phyloP scores from a whole-genome alignment of 2,329 filamentous ascomycete genomes.

The Fusarium compactum region DNA sequence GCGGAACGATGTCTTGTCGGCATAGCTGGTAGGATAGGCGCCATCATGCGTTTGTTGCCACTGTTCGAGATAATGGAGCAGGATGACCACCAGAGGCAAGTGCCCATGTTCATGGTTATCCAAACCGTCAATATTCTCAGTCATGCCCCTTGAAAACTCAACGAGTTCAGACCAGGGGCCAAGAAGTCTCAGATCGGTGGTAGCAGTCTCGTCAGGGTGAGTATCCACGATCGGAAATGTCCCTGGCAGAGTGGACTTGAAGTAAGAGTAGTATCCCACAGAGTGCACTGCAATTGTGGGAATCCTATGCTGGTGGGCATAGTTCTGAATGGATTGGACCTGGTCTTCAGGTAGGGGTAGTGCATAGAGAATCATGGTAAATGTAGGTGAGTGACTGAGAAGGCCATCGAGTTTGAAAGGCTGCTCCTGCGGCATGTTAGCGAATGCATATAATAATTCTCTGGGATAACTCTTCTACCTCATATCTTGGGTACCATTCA shows the following conservation, averaged over 20 bases:
- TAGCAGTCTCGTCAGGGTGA: constrained; percentile 88
- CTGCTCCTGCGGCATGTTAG: constrained; percentile 43
- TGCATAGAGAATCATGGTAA: constrained; percentile 68
- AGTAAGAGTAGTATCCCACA: constrained; percentile 91
- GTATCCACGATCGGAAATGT: constrained; percentile 95
- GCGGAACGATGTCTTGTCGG: constrained; percentile 88
- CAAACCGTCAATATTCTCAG: constrained; percentile 75
- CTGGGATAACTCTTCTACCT: constrained; percentile 39
- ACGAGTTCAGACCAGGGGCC: constrained; percentile 87
- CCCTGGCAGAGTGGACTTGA: constrained; percentile 81
- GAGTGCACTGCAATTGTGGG: constrained; percentile 88
- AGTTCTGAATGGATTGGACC: constrained; percentile 60
- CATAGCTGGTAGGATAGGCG: constrained; percentile 77
- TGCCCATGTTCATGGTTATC: constrained; percentile 89
- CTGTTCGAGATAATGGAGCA: constrained; percentile 82
- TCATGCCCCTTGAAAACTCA: constrained; percentile 74
- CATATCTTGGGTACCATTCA: constrained; percentile 69
- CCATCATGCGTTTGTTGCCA: constrained; percentile 83
- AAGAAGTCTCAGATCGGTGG: constrained; percentile 85
- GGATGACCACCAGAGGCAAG: constrained; percentile 84
- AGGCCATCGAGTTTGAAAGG: constrained; percentile 55
- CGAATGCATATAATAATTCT: not conserved
- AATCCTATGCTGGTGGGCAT: constrained; percentile 68
- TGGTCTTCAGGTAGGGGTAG: constrained; percentile 61
- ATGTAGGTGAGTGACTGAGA: constrained; percentile 56